A percentile compares a stretch with the other conserved stretches of the same genome.
phyloP scores from a whole-genome alignment of 1,139 yeast species.

The Scheffersomyces cryptocercus region DNA sequence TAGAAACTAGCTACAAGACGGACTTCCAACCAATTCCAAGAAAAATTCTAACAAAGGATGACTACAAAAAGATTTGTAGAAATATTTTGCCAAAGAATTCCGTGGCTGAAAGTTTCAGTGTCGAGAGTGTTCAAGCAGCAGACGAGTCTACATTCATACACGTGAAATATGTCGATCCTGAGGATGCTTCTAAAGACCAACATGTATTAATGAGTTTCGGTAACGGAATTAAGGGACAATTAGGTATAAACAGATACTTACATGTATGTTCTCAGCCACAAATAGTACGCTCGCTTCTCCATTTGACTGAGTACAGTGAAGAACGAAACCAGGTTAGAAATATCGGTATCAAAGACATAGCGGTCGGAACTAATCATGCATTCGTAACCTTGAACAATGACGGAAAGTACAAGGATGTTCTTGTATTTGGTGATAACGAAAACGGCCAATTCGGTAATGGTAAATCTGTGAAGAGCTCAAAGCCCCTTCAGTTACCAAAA shows the following conservation, averaged over 20 bases:
- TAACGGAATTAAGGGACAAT: slow-evolving; percentile 82
- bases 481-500: slow-evolving; percentile 57
- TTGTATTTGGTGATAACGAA: slow-evolving; percentile 84
- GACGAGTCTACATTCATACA: slow-evolving; percentile 66
- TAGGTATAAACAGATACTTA: slow-evolving; percentile 74
- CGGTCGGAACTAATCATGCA: slow-evolving; percentile 67
- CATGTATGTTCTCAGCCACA: slow-evolving; percentile 75
- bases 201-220: slow-evolving; percentile 66
- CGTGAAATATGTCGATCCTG: slow-evolving; percentile 26
- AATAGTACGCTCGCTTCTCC: slow-evolving; percentile 52
- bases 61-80: slow-evolving; percentile 16
- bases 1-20: slow-evolving; percentile 62
- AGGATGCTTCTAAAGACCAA: slow-evolving; percentile 11
- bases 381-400: slow-evolving; percentile 57
- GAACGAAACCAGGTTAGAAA: slow-evolving; percentile 27
- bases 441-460: slow-evolving; percentile 86
- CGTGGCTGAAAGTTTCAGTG: slow-evolving; percentile 14
- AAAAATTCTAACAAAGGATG: slow-evolving; percentile 36
- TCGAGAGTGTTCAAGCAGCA: slow-evolving; percentile 61
- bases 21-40: slow-evolving; percentile 73
- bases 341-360: slow-evolving; percentile 53
- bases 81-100: background rate
- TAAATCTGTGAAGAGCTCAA: slow-evolving; percentile 57
- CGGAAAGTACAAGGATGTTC: slow-evolving; percentile 52
- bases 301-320: slow-evolving; percentile 47